phyloP scores from a whole-genome alignment of 2,329 filamentous ascomycete genomes.

The Penicillium sp. region DNA sequence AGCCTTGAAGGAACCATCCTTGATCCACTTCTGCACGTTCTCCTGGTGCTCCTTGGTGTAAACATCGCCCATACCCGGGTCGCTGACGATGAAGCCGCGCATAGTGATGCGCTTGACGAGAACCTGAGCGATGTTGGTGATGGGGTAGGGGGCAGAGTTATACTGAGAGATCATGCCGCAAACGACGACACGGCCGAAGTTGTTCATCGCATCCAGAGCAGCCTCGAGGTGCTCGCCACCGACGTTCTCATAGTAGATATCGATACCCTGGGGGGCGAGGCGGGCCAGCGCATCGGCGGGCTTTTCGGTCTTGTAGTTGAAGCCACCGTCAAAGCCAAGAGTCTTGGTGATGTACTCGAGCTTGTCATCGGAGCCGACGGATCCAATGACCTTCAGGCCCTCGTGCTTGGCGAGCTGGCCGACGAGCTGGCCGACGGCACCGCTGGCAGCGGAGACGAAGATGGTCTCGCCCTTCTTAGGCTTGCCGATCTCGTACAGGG shows the following conservation, averaged over 20 bases:
- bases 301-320: slow-evolving; percentile 86
- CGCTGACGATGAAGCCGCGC: slow-evolving; percentile 71
- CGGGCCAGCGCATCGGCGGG: slow-evolving; percentile 65
- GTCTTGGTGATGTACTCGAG: slow-evolving; percentile 70
- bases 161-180: slow-evolving; percentile 75
- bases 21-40: slow-evolving; percentile 72
- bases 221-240: slow-evolving; percentile 73
- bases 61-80: slow-evolving; percentile 63
- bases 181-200: slow-evolving; percentile 62
- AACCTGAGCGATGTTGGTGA: slow-evolving; percentile 64
- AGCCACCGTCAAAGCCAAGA: slow-evolving; percentile 69
- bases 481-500: slow-evolving; percentile 71
- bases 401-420: slow-evolving; percentile 81
- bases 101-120: slow-evolving; percentile 66
- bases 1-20: slow-evolving; percentile 71
- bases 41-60: slow-evolving; percentile 71
- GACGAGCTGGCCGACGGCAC: slow-evolving; percentile 78
- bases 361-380: slow-evolving; percentile 77
- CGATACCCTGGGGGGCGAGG: slow-evolving; percentile 72
- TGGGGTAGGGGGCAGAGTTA: slow-evolving; percentile 66
- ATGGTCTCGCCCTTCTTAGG: slow-evolving; percentile 78
- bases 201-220: slow-evolving; percentile 62
- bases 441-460: slow-evolving; percentile 75
- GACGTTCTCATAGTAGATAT: slow-evolving; percentile 82
- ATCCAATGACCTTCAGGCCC: slow-evolving; percentile 75